Evolutionary conservation across 805 yeast genomes (phyloP), one percentile per base, ranked within the genome.

Genomic region (Candida nitratophila): DNA sequence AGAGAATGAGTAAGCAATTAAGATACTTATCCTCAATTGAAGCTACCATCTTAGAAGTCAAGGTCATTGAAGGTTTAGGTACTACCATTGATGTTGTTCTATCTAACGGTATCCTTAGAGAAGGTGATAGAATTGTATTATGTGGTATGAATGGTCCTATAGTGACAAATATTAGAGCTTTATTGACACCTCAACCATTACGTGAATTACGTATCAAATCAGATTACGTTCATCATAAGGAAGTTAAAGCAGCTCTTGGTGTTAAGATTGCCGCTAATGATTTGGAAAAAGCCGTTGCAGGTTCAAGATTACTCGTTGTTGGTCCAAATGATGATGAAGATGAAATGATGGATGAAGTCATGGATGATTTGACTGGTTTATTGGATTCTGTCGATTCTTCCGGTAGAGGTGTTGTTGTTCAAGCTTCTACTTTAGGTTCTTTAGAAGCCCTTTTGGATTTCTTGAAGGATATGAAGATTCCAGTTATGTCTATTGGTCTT

Each of bases 71-170:
- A 76, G 99, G 99, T 76, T 79, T 93, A 47, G 99, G 99, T 72
- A 88, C 96, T 55, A 93, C 99, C 22, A 93, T 93, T 59, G 99
- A 93, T 76, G 99, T 93, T 52, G 88, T 93, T 44, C 73, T 93
- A 52, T 88, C 97, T n/a, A 93, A 93, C 62, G 99, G 99, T 81
- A 73, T 89, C 46, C 70, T 93, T 59, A 77, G 80, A 56, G 99
- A 93, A 65, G 98, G 98, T 65, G 99, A 93, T 59, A 75, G 97
- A 50, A 79, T 93, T 44, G 96, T 93, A 4, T 74, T 93, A 48
- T 93, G 99, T 76, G 99, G 99, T 61, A 77, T 89, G 82, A 91
- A 90, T 61, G 99, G 99, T 31, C 99, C 99, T 6, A 93, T 93
- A 49, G 96, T 90, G 12, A 93, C 99, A 2, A 89, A 83, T 60